phyloP scores from a whole-genome alignment of 108 stramenopile genomes.

The Fistulifera solaris region DNA sequence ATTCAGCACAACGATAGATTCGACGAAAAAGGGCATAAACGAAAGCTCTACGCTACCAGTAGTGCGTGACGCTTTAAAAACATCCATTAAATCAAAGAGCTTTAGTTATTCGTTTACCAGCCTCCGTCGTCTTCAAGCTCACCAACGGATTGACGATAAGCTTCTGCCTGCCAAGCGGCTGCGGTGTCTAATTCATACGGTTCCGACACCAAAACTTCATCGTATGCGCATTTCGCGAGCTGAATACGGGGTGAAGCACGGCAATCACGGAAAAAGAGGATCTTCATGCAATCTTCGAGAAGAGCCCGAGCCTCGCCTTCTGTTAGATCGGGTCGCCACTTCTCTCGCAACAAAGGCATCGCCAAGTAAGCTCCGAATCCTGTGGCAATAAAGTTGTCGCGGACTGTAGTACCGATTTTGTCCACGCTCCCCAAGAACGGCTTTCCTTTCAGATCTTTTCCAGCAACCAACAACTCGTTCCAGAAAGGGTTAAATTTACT shows the following conservation, averaged over 20 bases:
- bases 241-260: constrained; percentile 88
- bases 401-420: constrained; percentile 93
- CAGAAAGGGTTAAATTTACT: constrained; percentile 97
- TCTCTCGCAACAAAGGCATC: constrained; percentile 88
- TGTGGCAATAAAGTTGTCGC: constrained; percentile 92
- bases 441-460: constrained; percentile 17
- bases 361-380: constrained; percentile 96
- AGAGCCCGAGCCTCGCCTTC: constrained; percentile 94
- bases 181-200: constrained; percentile 80
- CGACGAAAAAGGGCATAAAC: too few relatives aligned
- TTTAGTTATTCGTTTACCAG: constrained; percentile 37
- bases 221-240: constrained; percentile 81
- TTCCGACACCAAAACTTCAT: constrained; percentile 57
- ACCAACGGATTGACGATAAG: constrained; percentile 49
- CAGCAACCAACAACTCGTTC: constrained; percentile 93
- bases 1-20: too few relatives aligned
- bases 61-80: too few relatives aligned
- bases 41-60: too few relatives aligned
- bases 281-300: constrained; percentile 95
- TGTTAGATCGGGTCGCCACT: constrained; percentile 78
- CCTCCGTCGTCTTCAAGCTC: constrained; percentile 76
- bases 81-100: too few relatives aligned
- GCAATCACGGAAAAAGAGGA: constrained; percentile 97
- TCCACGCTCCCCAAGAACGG: constrained; percentile 93
- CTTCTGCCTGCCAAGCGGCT: constrained; percentile 48